phyloP scores from a whole-genome alignment of 257 asterid species.

The Nicotiana noctiflora region DNA sequence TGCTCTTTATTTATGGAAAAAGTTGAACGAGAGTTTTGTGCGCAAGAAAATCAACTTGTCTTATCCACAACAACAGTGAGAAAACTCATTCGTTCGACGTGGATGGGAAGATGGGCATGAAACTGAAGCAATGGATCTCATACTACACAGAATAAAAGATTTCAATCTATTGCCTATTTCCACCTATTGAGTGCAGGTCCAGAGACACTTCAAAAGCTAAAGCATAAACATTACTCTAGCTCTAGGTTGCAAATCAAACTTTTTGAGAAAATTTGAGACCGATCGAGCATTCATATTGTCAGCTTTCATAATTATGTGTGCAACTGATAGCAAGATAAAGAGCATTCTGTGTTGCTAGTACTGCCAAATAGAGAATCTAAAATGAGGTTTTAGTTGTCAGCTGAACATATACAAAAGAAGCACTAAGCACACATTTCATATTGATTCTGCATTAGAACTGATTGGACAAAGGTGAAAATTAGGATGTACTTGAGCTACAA shows the following conservation, averaged over 20 bases:
- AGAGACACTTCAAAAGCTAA: neutral
- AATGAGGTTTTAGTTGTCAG: neutral
- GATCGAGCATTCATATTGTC: neutral
- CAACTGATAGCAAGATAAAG: neutral
- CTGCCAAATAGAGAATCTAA: neutral
- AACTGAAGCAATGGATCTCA: neutral
- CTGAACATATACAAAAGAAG: neutral
- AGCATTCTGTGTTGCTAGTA: neutral
- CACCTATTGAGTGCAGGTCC: neutral
- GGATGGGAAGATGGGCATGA: neutral
- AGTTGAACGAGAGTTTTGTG: neutral
- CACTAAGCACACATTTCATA: neutral
- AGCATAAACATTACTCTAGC: neutral
- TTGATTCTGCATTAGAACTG: neutral
- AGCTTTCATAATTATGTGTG: neutral
- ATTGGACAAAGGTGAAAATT: neutral
- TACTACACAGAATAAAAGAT: neutral
- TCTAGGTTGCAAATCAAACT: neutral
- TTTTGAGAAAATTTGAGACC: neutral
- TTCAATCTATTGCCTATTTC: neutral
- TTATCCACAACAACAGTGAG: too few species aligned
- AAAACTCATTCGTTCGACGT: too few species aligned
- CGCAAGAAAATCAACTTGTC: too few species aligned
- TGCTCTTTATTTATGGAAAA: neutral
- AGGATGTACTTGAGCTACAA: neutral